Evolutionary conservation across 1,284 basidiomycete species (phyloP), one percentile per base, ranked within the genome.

Genomic region (Papiliotrema laurentii): DNA sequence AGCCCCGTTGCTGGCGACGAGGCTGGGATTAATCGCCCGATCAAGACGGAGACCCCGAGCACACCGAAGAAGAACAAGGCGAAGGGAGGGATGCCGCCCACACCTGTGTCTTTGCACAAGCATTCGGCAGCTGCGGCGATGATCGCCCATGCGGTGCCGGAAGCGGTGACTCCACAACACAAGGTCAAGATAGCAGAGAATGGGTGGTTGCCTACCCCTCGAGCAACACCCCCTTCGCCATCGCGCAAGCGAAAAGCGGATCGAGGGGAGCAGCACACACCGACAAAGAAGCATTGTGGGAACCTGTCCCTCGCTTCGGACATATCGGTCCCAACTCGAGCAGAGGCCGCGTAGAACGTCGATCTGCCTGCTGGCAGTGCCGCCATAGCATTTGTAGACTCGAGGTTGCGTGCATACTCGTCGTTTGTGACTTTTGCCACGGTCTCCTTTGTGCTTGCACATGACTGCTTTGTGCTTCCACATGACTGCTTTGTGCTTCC

Each of bases 151-250:
- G 30, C 30, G 30, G 30, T 33, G 30, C n/a, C 30, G n/a, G 10
- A 9, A 31, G 14, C 11, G 18, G n/a, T 5, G 19, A 31, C 5
- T 11, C 4, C 7, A 14, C 18, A 41, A 5, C 34, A 11, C 14
- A 3, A 11, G 22, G 24, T 16, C 9, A 13, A 10, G 22, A 10
- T 22, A 16, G 38, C 7, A 7, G 27, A 43, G 11, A 35, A n/a
- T 47, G 46, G 48, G 10, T n/a, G n/a, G n/a, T 21, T 48, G 18
- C 42, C 43, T 4, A 50, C 48, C 2, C 48, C 48, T 10, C n/a
- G 48, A 34, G 42, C 24, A 4, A 50, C 48, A 1, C 48, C 48
- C 1, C 48, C 48, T 14, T 34, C 31, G 11, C 43, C 48, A 3
- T 22, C 4, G 14, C 16, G 38, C 10, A 10, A 26, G 22, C 35